A percentile compares a stretch with the other conserved stretches of the same genome.
Evolutionary conservation across 2,329 filamentous ascomycete species (phyloP).

Genomic region (Clonostachys rosea): DNA sequence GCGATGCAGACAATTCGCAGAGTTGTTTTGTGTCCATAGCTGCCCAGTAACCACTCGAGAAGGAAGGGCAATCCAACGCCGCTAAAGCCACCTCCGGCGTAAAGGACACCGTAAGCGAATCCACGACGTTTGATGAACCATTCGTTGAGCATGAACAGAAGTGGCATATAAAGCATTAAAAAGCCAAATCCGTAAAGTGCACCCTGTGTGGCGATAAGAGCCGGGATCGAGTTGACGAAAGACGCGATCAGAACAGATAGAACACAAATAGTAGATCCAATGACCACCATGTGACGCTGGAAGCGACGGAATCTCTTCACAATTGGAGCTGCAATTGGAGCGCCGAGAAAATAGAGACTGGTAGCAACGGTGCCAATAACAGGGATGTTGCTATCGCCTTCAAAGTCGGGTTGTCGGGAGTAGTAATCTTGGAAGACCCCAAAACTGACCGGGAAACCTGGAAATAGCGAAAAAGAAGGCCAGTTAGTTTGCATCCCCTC

Average conservation of each 20-base stretch:
- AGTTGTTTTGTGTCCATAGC: slow-evolving; percentile 47
- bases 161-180: slow-evolving; percentile 47
- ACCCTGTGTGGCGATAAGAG: slow-evolving; percentile 57
- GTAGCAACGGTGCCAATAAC: slow-evolving; percentile 59
- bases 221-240: slow-evolving; percentile 44
- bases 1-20: slow-evolving; percentile 45
- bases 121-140: slow-evolving; percentile 57
- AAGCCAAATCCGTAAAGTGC: slow-evolving; percentile 52
- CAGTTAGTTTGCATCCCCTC: background rate
- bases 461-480: background rate
- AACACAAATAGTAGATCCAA: background rate
- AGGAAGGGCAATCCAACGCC: slow-evolving; percentile 45
- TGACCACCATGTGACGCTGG: slow-evolving; percentile 44
- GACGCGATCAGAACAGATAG: slow-evolving; percentile 42
- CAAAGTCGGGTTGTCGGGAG: slow-evolving; percentile 52
- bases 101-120: slow-evolving; percentile 61
- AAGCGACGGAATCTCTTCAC: slow-evolving; percentile 33
- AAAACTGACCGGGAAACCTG: slow-evolving; percentile 65
- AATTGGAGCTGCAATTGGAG: slow-evolving; percentile 40
- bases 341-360: slow-evolving; percentile 52
- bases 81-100: slow-evolving; percentile 46
- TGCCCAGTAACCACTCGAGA: slow-evolving; percentile 43
- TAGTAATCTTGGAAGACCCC: slow-evolving; percentile 72
- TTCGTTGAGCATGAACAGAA: slow-evolving; percentile 52
- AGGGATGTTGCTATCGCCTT: slow-evolving; percentile 47